Base-by-base conservation (phyloP, 768 basidiomycete genomes). In the Psilocybe tampanensis region DNA sequence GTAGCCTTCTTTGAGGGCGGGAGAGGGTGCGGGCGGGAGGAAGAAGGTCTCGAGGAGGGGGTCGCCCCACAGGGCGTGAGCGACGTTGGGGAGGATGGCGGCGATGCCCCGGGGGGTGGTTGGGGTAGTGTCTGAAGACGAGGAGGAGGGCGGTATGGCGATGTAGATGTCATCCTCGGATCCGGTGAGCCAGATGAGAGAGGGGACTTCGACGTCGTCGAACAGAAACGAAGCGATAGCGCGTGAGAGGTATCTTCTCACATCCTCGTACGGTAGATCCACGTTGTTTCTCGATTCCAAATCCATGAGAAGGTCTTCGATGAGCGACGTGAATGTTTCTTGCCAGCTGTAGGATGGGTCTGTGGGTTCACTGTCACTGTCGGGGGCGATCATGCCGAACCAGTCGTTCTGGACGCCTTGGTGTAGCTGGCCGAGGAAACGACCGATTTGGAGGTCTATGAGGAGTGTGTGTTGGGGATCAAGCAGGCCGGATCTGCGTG, bases 191-290 rank as follows among this genome's bases (percentile, higher is more conserved):
- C 85, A 85, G 24, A 90, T 68, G 13, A 92, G 73, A 2, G 83
- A 82, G 5, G 90, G 89, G 5, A 84, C 85, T 52, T 89, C 86
- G 52, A 85, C 87, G 54, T 92, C 90, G 61, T 90, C 88, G 60
- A 92, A 92, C 13, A 92, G 76, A 66, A 84, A 91, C 48, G 79
- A 85, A 13, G 83, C 86, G 56, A 92, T 90, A 19, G 90, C 90
- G 21, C 88, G 86, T 21, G 81, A 82, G 41, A 90, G 80, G 62
- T 72, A 75, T 3, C 64, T 61, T 29, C 85, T 80, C 51, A 89
- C 75, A 23, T 76, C 72, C 21, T 65, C 60, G 49, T 79, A 77
- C 13, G 78, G 74, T 1, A 82, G 63, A 23, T 64, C 68, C 2
- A 72, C 21, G n/a, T 51, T 47, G 29, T 29, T 4, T 29, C 5